Conservation (phyloP, 352 stramenopile species). For the Globisporangium yorkense region DNA sequence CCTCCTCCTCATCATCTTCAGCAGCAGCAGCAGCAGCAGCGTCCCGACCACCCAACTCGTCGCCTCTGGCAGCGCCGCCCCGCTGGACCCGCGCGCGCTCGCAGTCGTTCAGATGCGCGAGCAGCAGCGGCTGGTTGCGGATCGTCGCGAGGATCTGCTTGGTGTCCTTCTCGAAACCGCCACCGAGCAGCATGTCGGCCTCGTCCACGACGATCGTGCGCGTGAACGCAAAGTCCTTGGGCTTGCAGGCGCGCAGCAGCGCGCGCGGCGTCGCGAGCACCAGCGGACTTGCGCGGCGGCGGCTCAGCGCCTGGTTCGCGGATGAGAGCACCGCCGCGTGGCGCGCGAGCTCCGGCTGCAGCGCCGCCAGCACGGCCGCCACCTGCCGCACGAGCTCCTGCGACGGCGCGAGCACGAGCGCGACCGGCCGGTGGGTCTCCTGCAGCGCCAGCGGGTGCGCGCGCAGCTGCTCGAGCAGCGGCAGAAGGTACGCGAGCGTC, state of each 20-base stretch:
- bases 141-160: slow-evolving; percentile 81
- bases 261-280: slow-evolving; percentile 62
- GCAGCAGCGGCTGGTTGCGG: slow-evolving; percentile 63
- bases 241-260: slow-evolving; percentile 56
- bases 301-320: slow-evolving; percentile 39
- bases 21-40: too few species aligned
- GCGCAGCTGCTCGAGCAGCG: slow-evolving; percentile 72
- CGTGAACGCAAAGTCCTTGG: slow-evolving; percentile 70
- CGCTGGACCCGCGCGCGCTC: slow-evolving; percentile 6
- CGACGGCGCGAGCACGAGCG: slow-evolving; percentile 81
- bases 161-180: slow-evolving; percentile 69
- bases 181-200: slow-evolving; percentile 73
- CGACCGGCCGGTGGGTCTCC: slow-evolving; percentile 42
- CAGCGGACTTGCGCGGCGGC: slow-evolving; percentile 31
- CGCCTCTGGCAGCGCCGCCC: slow-evolving; percentile 1
- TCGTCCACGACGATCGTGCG: slow-evolving; percentile 73
- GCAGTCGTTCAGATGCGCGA: slow-evolving; percentile 34
- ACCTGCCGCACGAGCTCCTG: slow-evolving; percentile 85
- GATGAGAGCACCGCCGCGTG: slow-evolving; percentile 45
- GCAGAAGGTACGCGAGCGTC: slow-evolving; percentile 94
- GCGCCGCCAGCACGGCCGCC: slow-evolving; percentile 27
- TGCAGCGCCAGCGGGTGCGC: slow-evolving; percentile 23
- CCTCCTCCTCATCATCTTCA: too few species aligned
- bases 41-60: too few species aligned
- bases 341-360: slow-evolving; percentile 34